A percentile compares a stretch with the other conserved stretches of the same genome.
Evolutionary conservation across 2,329 filamentous ascomycete genomes (phyloP).

Genomic region (Talaromyces sp.): DNA sequence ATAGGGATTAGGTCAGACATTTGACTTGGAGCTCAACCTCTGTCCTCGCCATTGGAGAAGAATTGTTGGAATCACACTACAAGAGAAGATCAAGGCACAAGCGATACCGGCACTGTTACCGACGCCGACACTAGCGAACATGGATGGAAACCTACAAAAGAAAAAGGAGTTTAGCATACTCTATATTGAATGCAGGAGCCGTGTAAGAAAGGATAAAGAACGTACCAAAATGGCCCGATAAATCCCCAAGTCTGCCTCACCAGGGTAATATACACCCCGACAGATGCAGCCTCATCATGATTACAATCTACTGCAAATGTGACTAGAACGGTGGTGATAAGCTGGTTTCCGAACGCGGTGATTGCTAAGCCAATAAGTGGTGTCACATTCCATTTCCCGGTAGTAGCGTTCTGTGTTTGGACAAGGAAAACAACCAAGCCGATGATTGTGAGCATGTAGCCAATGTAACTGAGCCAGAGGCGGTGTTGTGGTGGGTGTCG

Average conservation of each 20-base stretch:
- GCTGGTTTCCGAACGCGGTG: not conserved
- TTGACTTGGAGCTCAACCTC: not conserved
- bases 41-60: not conserved
- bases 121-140: not conserved
- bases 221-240: not conserved
- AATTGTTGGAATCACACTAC: not conserved
- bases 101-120: not conserved
- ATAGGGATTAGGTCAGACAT: not conserved
- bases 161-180: not conserved
- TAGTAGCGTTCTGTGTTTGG: constrained; percentile 46
- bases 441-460: constrained; percentile 37
- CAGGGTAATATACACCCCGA: not conserved
- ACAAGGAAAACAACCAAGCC: constrained; percentile 59
- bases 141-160: not conserved
- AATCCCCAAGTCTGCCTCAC: not conserved
- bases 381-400: constrained; percentile 53
- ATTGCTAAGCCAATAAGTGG: constrained; percentile 57
- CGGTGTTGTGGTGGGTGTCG: not conserved
- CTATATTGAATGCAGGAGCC: not conserved
- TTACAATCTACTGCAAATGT: not conserved
- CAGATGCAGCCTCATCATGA: not conserved
- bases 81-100: not conserved
- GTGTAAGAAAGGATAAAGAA: not conserved
- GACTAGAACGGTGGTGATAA: not conserved
- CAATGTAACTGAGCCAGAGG: not conserved